Evolutionary conservation across 2,329 filamentous ascomycete species (phyloP), one percentile per base, ranked within the genome.

Genomic region (Exserohilum turcica): DNA sequence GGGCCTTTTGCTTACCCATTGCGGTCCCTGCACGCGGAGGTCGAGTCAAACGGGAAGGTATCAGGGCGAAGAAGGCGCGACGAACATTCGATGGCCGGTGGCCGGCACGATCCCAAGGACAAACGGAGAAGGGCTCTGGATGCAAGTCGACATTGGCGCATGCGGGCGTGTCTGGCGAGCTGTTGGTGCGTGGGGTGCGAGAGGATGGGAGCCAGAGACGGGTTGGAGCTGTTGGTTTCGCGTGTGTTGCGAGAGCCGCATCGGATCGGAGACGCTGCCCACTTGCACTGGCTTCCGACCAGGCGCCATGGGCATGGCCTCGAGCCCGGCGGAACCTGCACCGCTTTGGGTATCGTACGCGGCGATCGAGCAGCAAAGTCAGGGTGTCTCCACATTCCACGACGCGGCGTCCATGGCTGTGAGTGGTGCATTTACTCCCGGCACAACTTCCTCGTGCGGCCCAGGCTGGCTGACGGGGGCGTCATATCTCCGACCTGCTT

Each of bases 401-500:
- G 50, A 53, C 45, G 39, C 13, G 13, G 15, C 33, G 16, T 43
- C 19, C 39, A 32, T n/a, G 16, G 15, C 39, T 37, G 19, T 54
- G 46, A 54, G 33, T 54, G 52, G 52, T 54, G 52, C 52, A 54
- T 36, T 31, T 45, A 45, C 36, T 50, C 15, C 28, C 51, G 39
- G 45, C 28, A 40, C 40, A 45, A 54, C 46, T 50, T 36, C 35
- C n/a, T 39, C 15, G 40, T 35, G 39, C 29, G 46, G 38, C 16
- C 21, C 52, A 18, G 50, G 27, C 40, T 10, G 40, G 15, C 33
- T 29, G 19, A 16, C n/a, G 33, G 36, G 33, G 36, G 38, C 35
- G 38, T 36, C 33, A 36, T 42, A 27, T 19, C 35, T 40, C 33
- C 29, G 43, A 36, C 40, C 9, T 19, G 16, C 24, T 24, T 50